Base-by-base conservation (phyloP, 441 rosid genomes). In the Jatropha podagrica region DNA sequence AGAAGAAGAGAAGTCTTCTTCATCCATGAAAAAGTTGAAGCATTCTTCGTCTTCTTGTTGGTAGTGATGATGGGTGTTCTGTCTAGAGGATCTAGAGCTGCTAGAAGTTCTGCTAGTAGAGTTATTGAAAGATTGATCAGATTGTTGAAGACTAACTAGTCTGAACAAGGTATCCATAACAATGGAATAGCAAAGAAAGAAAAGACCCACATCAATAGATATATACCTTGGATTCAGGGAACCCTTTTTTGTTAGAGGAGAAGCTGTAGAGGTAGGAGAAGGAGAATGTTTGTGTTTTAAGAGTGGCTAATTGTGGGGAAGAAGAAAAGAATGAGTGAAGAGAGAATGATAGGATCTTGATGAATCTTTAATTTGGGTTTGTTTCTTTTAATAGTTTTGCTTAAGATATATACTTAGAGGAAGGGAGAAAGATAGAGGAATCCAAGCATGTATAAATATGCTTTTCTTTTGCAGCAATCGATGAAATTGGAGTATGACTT, bases 1-100 rank as follows among this genome's bases (percentile, higher is more conserved):
- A 82, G 97, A 91, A 78, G 97, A 93, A 78, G 96, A 90, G 81
- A 89, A 92, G 92, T 91, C 99, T 82, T 95, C 97, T 81, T 93
- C 96, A 88, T 93, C 99, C 98, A 93, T 95, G 95, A 91, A 93
- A 89, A 87, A 84, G 88, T 90, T 93, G 90, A 93, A 92, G 97
- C 98, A 92, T 93, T 89, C 97, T 88, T 88, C 90, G 78, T 85
- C 90, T 58, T 85, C 84, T 71, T 81, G 81, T 11, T 75, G 83
- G 75, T 79, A 65, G 81, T 86, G 86, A 73, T 81, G 83, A 38
- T 68, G 54, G 44, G 54, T 8, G 79, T 83, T 86, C 76, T 85
- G 91, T 80, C 80, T 85, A 48, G 96, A 90, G 59, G 94, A 88
- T 76, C 89, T 87, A 59, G 97, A 91, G 88, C 92, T 91, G 83